These are phyloP conservation scores for Rostrohypoxylon terebratum DNA, from an alignment of 495 filamentous ascomycete species.

Conservation along the genomic window DNA sequence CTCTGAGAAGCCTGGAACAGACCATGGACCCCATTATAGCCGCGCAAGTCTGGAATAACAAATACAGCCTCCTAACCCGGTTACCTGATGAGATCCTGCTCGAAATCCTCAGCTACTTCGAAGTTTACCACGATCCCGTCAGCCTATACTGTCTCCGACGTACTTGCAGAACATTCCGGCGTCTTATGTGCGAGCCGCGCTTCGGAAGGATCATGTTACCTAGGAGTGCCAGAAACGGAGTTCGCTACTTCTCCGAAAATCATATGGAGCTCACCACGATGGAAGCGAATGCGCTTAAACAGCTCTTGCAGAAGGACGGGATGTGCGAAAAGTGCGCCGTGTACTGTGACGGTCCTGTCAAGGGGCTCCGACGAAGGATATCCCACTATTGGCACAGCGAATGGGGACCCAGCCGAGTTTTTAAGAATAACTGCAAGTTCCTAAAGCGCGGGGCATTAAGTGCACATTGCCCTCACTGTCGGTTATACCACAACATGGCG, in stretches of 20 bases:
- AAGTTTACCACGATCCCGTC: constrained; percentile 6
- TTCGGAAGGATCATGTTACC: neutral
- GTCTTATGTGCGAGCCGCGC: neutral
- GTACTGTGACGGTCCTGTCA: constrained; percentile 21
- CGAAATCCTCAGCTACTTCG: neutral
- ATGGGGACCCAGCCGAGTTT: neutral
- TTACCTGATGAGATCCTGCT: constrained; percentile 37
- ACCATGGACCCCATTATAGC: constrained; percentile 16
- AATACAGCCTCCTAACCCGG: constrained; percentile 6
- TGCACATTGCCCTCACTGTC: neutral
- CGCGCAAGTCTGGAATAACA: constrained; percentile 20
- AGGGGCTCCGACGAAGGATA: neutral
- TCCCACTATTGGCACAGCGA: neutral
- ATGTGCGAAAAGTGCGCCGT: constrained; percentile 22
- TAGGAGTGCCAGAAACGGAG: neutral
- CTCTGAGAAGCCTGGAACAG: neutral
- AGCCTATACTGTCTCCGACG: constrained; percentile 1
- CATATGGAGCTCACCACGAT: neutral
- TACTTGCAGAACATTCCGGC: constrained; percentile 15
- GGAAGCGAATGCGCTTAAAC: constrained; percentile 19
- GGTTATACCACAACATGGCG: neutral
- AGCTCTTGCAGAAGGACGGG: constrained; percentile 30
- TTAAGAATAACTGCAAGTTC: neutral
- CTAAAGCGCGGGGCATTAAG: neutral
- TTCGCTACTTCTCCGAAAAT: neutral